Base-by-base conservation (phyloP, 78 protist species). In the Dictyostelium firmibasis region DNA sequence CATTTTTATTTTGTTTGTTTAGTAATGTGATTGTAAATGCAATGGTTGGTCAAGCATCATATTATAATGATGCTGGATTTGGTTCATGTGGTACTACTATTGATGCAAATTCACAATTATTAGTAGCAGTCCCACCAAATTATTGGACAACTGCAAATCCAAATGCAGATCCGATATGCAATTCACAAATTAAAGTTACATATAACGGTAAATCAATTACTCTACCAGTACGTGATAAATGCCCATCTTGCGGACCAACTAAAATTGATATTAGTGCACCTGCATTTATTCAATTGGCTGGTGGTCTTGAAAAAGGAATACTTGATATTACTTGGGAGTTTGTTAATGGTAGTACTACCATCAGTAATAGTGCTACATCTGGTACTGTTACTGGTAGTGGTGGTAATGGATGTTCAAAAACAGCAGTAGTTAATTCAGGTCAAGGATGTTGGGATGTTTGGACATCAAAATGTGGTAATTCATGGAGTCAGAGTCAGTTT, bases 131-230 rank as follows among this genome's bases (percentile, higher is more conserved):
- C 16, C 86, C 86, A 60, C 29, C 75, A 29, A 16, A 74, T 13
- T 62, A 60, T 35, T 81, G 86, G 86, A 60, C 75, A 0, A n/a
- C 44, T 4, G 70, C 76, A n/a, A 81, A 81, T 81, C 86, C 86
- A 81, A 81, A 81, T 31, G 5, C 1, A 31, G 86, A 81, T 81
- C 86, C 86, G 35, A 16, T 81, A 14, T 81, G 86, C 33, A 27
- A 16, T 38, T 35, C 16, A 29, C 29, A 23, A 3, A 35, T 81
- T 2, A 81, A 81, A 29, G 74, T 81, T 27, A 53, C 76, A 13
- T 60, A 81, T 20, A 31, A 31, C 18, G 41, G 75, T 50, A 60
- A 60, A 9, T 23, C 75, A 1, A 29, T 60, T 18, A 60, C 44
- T 13, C 41, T 60, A 18, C 72, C 86, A 35, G 75, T 81, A 10